Evolutionary conservation across 2,329 filamentous ascomycete genomes (phyloP).

Genomic region (Stagonosporopsis cucurbitacearum): DNA sequence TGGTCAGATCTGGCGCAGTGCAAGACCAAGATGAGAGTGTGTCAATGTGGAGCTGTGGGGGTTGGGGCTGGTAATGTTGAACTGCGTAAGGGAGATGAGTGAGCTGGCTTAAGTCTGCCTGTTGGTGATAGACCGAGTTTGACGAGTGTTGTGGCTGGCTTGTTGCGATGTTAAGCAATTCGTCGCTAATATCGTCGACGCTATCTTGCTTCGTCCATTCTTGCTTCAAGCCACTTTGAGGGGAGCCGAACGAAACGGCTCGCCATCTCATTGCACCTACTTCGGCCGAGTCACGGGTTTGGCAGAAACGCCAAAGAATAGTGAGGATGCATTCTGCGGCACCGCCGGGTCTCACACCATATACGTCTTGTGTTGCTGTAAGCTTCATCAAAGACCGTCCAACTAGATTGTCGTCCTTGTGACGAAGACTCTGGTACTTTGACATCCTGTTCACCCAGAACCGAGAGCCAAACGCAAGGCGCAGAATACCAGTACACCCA

Average conservation of each 20-base stretch:
- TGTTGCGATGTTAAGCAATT: slow-evolving; percentile 1
- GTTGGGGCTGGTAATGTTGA: slow-evolving; percentile 20
- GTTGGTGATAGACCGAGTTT: slow-evolving; percentile 24
- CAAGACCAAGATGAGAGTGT: slow-evolving; percentile 28
- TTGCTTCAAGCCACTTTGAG: slow-evolving; percentile 12
- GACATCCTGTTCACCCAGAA: slow-evolving; percentile 53
- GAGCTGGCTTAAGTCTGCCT: slow-evolving; percentile 21
- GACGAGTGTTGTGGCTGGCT: not conserved
- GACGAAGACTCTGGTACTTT: slow-evolving; percentile 30
- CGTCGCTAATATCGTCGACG: slow-evolving; percentile 18
- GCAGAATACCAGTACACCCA: slow-evolving; percentile 30
- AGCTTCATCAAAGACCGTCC: slow-evolving; percentile 44
- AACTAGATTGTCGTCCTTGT: slow-evolving; percentile 36
- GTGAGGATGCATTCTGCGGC: slow-evolving; percentile 41
- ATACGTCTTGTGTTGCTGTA: slow-evolving; percentile 53
- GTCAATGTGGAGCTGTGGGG: slow-evolving; percentile 37
- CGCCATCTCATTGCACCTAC: slow-evolving; percentile 46
- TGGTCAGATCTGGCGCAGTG: slow-evolving; percentile 31
- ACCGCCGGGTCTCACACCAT: slow-evolving; percentile 39
- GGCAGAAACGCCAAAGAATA: slow-evolving; percentile 49
- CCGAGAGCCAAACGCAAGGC: slow-evolving; percentile 50
- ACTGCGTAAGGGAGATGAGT: slow-evolving; percentile 22
- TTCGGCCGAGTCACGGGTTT: slow-evolving; percentile 35
- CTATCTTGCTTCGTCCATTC: slow-evolving; percentile 25
- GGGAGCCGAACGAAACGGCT: slow-evolving; percentile 32